A percentile compares a stretch with the other conserved stretches of the same genome.
phyloP scores from a whole-genome alignment of 257 asterid genomes.

The Linderniella brevidens region DNA sequence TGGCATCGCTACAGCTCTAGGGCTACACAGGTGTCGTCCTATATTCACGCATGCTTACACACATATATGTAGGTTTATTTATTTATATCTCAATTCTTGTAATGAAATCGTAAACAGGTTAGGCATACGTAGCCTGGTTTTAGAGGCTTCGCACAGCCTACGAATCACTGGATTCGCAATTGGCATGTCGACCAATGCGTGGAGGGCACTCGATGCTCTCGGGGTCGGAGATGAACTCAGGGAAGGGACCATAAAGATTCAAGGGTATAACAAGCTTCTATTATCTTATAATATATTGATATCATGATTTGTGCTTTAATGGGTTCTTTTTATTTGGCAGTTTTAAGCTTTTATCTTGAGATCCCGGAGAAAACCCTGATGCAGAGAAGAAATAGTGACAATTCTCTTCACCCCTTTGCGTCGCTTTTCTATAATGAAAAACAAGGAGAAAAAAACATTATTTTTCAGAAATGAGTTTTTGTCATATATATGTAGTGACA shows the following conservation, averaged over 20 bases:
- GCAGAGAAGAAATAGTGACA: slow-evolving; percentile 16
- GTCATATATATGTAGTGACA: background rate
- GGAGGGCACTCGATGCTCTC: slow-evolving; percentile 69
- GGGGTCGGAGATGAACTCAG: slow-evolving; percentile 48
- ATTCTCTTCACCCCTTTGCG: background rate
- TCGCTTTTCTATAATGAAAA: too few relatives aligned
- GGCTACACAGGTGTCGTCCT: slow-evolving; percentile 12
- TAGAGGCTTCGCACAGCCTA: slow-evolving; percentile 56
- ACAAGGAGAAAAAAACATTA: too few relatives aligned
- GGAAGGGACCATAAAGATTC: slow-evolving; percentile 20
- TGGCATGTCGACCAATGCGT: slow-evolving; percentile 51
- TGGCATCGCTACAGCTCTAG: slow-evolving; percentile 48
- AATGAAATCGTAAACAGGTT: slow-evolving; percentile 15
- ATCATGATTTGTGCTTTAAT: too few relatives aligned
- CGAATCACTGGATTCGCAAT: slow-evolving; percentile 66
- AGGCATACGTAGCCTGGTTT: slow-evolving; percentile 52
- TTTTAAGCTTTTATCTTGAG: slow-evolving; percentile 19
- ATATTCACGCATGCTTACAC: too few relatives aligned
- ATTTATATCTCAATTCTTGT: too few relatives aligned
- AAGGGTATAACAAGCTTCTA: slow-evolving; percentile 35
- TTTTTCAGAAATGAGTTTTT: background rate
- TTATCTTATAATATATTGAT: background rate
- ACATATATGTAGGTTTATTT: too few relatives aligned
- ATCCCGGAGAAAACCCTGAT: slow-evolving; percentile 16
- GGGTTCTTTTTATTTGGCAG: slow-evolving; percentile 1